These are phyloP conservation scores for Simmondsia chinensis DNA, from an alignment of 148 eudicot genomes.

Conservation along the genomic window DNA sequence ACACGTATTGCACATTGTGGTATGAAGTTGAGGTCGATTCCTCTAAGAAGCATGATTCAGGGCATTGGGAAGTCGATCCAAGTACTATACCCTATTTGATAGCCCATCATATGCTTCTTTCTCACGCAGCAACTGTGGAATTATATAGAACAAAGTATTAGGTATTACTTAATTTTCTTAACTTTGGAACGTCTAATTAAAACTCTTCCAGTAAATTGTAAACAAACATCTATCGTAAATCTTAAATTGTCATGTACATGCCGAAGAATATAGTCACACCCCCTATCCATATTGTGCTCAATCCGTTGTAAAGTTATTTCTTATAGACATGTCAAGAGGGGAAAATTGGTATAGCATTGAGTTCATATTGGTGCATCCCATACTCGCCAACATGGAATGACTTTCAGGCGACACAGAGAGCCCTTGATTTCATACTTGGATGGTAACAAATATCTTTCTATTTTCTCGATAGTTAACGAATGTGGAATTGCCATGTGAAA, in stretches of 20 bases:
- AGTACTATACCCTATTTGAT: conserved; percentile 22
- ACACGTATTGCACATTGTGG: conserved; percentile 10
- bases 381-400: conserved; percentile 3
- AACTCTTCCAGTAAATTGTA: no score
- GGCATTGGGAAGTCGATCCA: conserved; percentile 13
- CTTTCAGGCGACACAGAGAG: conserved; percentile 11
- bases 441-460: conserved; percentile 6
- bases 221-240: no score
- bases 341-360: conserved; percentile 15
- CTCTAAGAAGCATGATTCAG: conserved; percentile 1
- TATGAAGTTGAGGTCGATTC: conserved; percentile 1
- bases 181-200: no score
- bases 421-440: conserved; percentile 18
- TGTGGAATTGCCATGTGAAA: no score
- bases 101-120: conserved; percentile 21
- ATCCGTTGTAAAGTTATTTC: no score
- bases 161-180: no score
- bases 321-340: conserved; percentile 18
- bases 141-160: conserved; percentile 22
- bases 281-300: no score
- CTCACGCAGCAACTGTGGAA: conserved; percentile 23
- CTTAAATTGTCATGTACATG: no score
- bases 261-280: no score
- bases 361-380: conserved; percentile 16
- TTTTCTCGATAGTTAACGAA: no score